Base-by-base conservation (phyloP, 2,329 filamentous ascomycete species). In the Aspergillus piperis region DNA sequence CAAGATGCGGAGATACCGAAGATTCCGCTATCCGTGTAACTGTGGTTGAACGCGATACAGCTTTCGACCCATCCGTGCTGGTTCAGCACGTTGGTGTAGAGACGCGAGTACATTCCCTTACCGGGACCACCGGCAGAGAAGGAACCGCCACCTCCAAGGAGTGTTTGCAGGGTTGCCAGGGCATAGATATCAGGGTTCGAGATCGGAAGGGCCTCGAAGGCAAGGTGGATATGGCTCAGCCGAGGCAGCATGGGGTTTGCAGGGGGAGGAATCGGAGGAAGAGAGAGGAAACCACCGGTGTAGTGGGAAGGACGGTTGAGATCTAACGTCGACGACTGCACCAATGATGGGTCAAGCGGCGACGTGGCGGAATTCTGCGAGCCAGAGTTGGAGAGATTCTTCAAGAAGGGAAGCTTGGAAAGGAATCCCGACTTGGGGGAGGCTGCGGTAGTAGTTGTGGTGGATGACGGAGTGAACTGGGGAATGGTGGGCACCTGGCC, bases 31-130 rank as follows among this genome's bases (percentile, higher is more conserved):
- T 99, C 95, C 0, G 91, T 95, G 83, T 99, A 99, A 50, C 90
- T 91, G 82, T 98, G 93, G 83, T 98, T 98, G 82, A 98, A 98
- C 30, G 94, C 90, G 54, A 96, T 84, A 79, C 95, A 98, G 62
- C 88, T 93, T 80, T 99, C 95, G 25, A 99, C 92, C 94, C 94
- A 99, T 68, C 90, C 92, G 79, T 96, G 89, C 79, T 98, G 93
- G 81, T 99, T 99, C 54, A 99, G 86, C 0, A 98, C 94, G 75
- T 97, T 96, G 64, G 93, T 98, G 83, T 97, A 99, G 8, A 99
- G 86, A 11, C 95, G 90, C 39, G 91, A 96, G 83, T 98, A 98
- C 95, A 99, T 99, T 75, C 95, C 95, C 82, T 99, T 99, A 56
- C 95, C 95, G 4, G 95, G 95, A 0, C 95, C 95, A 69, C 95